Evolutionary conservation across 2,329 filamentous ascomycete genomes (phyloP), one percentile per base, ranked within the genome.

Genomic region (Penicillium hordei): DNA sequence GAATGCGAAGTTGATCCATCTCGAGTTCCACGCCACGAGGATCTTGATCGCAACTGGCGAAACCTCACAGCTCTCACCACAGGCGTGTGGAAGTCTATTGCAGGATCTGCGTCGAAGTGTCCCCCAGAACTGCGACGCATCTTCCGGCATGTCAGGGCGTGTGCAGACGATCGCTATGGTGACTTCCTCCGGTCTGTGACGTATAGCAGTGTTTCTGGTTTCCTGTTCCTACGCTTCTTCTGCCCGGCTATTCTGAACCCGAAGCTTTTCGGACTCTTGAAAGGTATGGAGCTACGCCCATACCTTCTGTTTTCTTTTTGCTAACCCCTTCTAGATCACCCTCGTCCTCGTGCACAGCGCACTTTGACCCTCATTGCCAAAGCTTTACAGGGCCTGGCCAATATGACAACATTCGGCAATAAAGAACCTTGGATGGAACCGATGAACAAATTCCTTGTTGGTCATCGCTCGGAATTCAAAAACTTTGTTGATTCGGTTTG

Each of bases 361-460:
- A 96, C 93, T 0, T 82, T 97, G 52, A 97, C 93, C 0, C 82
- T 97, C 49, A 93, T 97, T 59, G 91, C 93, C 25, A 97, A 97
- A 75, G 91, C 90, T 1, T 79, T 97, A 9, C 93, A 97, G 75
- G 93, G 91, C 17, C 82, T 97, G 58, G 91, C 92, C 19, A 97
- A 97, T 72, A 83, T 97, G 76, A 90, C 91, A 2, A 91, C 86
- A 0, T 97, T 97, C 70, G 93, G 93, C 40, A 93, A 90, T 70
- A 96, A 96, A 72, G 93, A 97, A 74, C 87, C 89, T n/a, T 97
- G 92, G 91, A 97, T 97, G 93, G 93, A 96, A 76, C 92, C 92
- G 0, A 97, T 97, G 93, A 97, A 97, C 70, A 85, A 84, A 43
- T 97, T 97, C 67, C 79, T 97, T 46, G 83, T 82, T 9, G 81